Base-by-base conservation (phyloP, 345 rosid genomes). In the Geranium rotundifolium region DNA sequence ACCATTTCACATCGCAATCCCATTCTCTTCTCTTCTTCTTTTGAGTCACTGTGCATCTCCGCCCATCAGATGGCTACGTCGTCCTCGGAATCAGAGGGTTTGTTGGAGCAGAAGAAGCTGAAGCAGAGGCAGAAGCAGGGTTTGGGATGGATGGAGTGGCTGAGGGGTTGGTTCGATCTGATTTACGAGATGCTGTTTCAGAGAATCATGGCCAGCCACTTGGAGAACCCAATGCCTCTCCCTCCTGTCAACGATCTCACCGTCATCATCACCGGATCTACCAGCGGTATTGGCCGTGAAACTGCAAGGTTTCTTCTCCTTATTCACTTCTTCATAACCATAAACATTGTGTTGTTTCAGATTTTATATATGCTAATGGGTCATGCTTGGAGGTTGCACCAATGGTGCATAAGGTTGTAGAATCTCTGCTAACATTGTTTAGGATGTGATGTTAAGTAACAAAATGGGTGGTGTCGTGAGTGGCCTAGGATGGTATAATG, bases 91-190 rank as follows among this genome's bases (percentile, higher is more conserved):
- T 34, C 41, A 8, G 41, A 34, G 41, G 41, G 41, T 34, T 4
- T 34, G 41, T 5, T 34, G 17, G 61, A 55, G 63, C 50, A 66
- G 73, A 82, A 79, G 73, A 72, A 68, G 78, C 57, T 54, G 17
- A 64, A 55, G 63, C 50, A 66, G 73, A 82, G 77, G 73, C 72
- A 68, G 78, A 84, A 87, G 78, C 70, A 73, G 58, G 81, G 83
- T 46, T 73, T 93, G 58, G 99, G 97, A 29, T 93, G 99, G 99
- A 79, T 93, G 31, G 96, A 90, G 78, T 93, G 99, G 99, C 49
- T 82, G 37, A 75, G 96, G 71, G 99, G 99, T 57, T 93, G 95
- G 97, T 69, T 78, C 59, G 61, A 72, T 60, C 80, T 90, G 56
- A 76, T 83, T 23, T 69, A 80, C 52, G 99, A 90, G 83, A 75